Conservation (phyloP, 768 basidiomycete species). For the Pisolithus tinctorius region DNA sequence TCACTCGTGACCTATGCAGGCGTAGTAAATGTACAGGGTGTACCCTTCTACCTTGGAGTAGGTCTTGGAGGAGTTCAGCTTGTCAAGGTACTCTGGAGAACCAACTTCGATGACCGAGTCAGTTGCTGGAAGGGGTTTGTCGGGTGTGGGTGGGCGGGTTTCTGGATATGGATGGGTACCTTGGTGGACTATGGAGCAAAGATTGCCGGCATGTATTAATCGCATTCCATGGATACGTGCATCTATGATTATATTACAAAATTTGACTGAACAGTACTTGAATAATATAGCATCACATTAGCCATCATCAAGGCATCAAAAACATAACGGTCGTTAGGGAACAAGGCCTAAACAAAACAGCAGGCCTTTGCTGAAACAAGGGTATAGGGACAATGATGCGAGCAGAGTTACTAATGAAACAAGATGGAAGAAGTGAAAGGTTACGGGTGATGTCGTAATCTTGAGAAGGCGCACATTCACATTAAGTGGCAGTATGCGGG, state of each 20-base stretch:
- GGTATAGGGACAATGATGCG: no score
- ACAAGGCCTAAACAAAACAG: background rate
- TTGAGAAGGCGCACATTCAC: background rate
- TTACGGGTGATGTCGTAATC: background rate
- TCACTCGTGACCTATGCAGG: constrained; percentile 76
- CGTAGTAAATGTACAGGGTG: constrained; percentile 67
- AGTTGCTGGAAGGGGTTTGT: constrained; percentile 92
- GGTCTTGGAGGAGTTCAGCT: constrained; percentile 71
- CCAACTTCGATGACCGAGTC: constrained; percentile 65
- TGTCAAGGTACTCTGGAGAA: constrained; percentile 63
- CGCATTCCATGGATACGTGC: background rate
- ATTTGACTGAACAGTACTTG: background rate
- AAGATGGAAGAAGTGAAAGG: background rate
- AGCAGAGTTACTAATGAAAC: background rate
- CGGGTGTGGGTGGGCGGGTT: constrained; percentile 83
- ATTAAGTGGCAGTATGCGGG: background rate
- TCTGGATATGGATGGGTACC: constrained; percentile 82
- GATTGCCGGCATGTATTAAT: constrained; percentile 5
- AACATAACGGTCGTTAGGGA: background rate
- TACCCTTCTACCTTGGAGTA: constrained; percentile 74
- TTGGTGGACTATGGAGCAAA: constrained; percentile 54
- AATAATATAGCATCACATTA: background rate
- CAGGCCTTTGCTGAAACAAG: no score
- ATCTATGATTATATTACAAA: background rate
- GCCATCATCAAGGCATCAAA: background rate